Evolutionary conservation across 495 filamentous ascomycete species (phyloP), one percentile per base, ranked within the genome.

Genomic region (Aspergillus biplanus): DNA sequence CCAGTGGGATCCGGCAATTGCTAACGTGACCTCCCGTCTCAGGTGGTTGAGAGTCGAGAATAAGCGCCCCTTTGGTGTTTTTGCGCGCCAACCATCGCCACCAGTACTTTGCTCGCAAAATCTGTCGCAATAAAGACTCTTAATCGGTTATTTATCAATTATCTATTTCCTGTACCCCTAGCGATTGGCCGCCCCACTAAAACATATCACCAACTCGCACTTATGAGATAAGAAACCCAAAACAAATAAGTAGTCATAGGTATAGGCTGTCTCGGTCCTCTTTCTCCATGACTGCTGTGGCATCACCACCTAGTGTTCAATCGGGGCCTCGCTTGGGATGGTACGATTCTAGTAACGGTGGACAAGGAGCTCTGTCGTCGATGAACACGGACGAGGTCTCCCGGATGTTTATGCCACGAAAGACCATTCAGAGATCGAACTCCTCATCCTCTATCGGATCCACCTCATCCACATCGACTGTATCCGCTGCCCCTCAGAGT

Each of bases 231-330:
- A 15, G 39, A 44, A 6, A 52, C 42, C 56, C 7, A 63, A 61
- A 42, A 49, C 62, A 55, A 48, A 27, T 27, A 27, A 27, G 21
- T 54, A 64, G 47, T 18, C 47, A 31, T 18, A 50, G 47, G 47
- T 50, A 27, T 31, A n/a, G 47, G 39, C 35, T 42, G 48, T 66
- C 59, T 53, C 62, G 53, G 63, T 67, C 69, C 72, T 75, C 73
- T 68, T 81, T 80, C 75, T 79, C 78, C 75, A 99, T 99, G 95
- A 99, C 95, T 85, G 95, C 95, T 77, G 94, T 99, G 78, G 95
- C 93, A 71, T 91, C 87, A 80, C 92, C 91, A 65, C 91, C 91
- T 76, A 93, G 88, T 78, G 93, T 97, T 76, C 88, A 93, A 81
- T 83, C 86, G 71, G 83, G 82, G 73, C 82, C 86, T 74, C 78